phyloP scores from a whole-genome alignment of 768 basidiomycete genomes.

The Auriscalpium microsporum region DNA sequence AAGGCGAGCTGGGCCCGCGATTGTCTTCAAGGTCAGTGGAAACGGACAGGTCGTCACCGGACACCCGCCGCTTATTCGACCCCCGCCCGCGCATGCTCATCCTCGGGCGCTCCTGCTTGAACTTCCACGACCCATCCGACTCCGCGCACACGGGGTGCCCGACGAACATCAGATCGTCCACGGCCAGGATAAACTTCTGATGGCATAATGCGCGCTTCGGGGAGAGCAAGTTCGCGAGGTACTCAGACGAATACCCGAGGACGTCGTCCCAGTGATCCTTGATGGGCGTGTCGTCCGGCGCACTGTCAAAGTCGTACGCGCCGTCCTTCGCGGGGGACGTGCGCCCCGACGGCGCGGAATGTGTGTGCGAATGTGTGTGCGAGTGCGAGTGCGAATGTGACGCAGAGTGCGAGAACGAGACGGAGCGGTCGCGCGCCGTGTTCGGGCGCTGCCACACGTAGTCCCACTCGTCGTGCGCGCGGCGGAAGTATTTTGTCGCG shows the following conservation, averaged over 20 bases:
- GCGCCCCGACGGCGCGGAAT: constrained; percentile 33
- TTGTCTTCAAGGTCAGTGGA: constrained; percentile 26
- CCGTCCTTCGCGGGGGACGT: constrained; percentile 43
- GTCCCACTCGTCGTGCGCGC: constrained; percentile 30
- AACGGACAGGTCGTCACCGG: constrained; percentile 18
- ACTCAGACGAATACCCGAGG: constrained; percentile 76
- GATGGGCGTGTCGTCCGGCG: constrained; percentile 7
- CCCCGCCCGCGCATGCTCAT: constrained; percentile 47
- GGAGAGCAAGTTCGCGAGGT: constrained; percentile 73
- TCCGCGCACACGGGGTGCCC: constrained; percentile 90
- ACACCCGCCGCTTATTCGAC: constrained; percentile 34
- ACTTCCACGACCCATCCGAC: constrained; percentile 64
- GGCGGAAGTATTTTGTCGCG: constrained; percentile 15
- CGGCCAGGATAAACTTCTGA: constrained; percentile 86
- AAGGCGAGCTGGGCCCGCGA: not conserved
- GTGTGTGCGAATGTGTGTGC: constrained; percentile 23
- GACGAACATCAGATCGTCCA: constrained; percentile 87
- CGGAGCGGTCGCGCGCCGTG: constrained; percentile 38
- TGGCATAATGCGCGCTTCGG: constrained; percentile 79
- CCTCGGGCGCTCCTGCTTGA: constrained; percentile 54
- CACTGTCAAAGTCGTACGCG: constrained; percentile 26
- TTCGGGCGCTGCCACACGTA: constrained; percentile 59
- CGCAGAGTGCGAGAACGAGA: constrained; percentile 40
- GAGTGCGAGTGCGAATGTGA: constrained; percentile 27
- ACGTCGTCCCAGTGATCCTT: constrained; percentile 53